phyloP scores from a whole-genome alignment of 768 basidiomycete species.

The Steccherinum ochraceum region DNA sequence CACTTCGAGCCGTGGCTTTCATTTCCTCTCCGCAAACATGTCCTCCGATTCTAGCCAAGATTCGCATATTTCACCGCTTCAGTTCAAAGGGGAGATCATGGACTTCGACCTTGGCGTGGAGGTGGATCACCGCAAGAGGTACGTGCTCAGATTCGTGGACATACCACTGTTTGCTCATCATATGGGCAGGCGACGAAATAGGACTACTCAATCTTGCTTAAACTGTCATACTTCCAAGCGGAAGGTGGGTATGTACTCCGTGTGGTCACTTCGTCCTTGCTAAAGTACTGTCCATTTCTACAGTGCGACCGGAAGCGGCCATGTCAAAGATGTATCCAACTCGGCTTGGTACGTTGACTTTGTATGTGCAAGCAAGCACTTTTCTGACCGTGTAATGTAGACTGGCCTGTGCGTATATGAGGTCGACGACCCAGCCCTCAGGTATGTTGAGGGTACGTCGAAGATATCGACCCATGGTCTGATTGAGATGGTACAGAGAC shows the following conservation, averaged over 20 bases:
- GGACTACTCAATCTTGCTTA: slow-evolving; percentile 82
- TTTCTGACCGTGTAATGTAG: no score
- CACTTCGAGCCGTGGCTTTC: background rate
- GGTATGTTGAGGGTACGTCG: slow-evolving; percentile 38
- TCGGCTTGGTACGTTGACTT: slow-evolving; percentile 57
- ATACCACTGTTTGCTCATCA: background rate
- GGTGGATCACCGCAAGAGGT: slow-evolving; percentile 26
- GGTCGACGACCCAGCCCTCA: slow-evolving; percentile 80
- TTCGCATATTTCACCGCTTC: slow-evolving; percentile 28
- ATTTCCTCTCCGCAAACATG: background rate
- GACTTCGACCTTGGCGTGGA: slow-evolving; percentile 49
- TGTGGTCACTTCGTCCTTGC: slow-evolving; percentile 4
- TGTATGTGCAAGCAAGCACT: no score
- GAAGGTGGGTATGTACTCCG: slow-evolving; percentile 47
- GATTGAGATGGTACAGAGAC: slow-evolving; percentile 43
- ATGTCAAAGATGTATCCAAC: slow-evolving; percentile 85
- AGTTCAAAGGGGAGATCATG: slow-evolving; percentile 73
- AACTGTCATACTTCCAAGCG: slow-evolving; percentile 94
- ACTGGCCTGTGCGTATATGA: slow-evolving; percentile 95
- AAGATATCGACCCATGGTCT: background rate
- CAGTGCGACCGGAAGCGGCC: slow-evolving; percentile 92
- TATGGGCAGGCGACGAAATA: slow-evolving; percentile 75
- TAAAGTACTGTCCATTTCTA: slow-evolving; percentile 8
- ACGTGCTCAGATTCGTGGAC: slow-evolving; percentile 6
- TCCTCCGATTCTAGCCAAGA: background rate